Conservation (phyloP, 148 eudicot genomes). For the Salicornia ramosissima region DNA sequence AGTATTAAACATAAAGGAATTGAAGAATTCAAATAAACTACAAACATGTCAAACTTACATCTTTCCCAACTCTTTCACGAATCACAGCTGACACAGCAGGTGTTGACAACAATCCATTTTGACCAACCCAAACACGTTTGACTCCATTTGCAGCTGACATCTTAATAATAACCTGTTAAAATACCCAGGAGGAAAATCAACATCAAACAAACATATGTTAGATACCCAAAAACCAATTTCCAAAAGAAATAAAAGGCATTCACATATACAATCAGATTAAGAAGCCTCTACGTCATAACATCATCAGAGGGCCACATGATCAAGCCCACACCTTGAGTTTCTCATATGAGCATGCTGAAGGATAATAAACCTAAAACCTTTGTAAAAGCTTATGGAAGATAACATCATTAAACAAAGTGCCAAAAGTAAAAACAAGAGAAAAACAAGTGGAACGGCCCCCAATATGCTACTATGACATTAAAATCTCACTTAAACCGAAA, state of each 20-base stretch:
- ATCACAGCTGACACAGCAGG: slow-evolving; percentile 98
- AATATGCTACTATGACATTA: too few species aligned
- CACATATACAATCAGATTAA: not conserved
- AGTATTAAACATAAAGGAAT: not conserved
- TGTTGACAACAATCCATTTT: slow-evolving; percentile 82
- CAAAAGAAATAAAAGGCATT: not conserved
- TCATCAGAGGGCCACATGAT: not conserved
- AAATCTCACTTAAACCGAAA: too few species aligned
- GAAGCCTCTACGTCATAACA: not conserved
- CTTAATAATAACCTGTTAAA: slow-evolving; percentile 75
- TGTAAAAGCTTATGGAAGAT: not conserved
- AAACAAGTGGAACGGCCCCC: too few species aligned
- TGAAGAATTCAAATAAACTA: not conserved
- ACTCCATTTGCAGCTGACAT: slow-evolving; percentile 99
- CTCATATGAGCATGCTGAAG: not conserved
- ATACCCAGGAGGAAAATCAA: not conserved
- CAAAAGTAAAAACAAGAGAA: too few species aligned
- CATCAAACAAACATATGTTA: not conserved
- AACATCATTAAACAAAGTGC: too few species aligned
- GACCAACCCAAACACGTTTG: slow-evolving; percentile 94
- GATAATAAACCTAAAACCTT: too few species aligned
- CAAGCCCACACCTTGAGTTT: not conserved
- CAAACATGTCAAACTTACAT: slow-evolving; percentile 50
- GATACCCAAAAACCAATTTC: not conserved
- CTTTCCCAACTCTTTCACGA: slow-evolving; percentile 86